Percentiles rank a stretch among this genome's conserved stretches.
phyloP scores from a whole-genome alignment of 2,329 filamentous ascomycete genomes.

The Coleophoma cylindrospora region DNA sequence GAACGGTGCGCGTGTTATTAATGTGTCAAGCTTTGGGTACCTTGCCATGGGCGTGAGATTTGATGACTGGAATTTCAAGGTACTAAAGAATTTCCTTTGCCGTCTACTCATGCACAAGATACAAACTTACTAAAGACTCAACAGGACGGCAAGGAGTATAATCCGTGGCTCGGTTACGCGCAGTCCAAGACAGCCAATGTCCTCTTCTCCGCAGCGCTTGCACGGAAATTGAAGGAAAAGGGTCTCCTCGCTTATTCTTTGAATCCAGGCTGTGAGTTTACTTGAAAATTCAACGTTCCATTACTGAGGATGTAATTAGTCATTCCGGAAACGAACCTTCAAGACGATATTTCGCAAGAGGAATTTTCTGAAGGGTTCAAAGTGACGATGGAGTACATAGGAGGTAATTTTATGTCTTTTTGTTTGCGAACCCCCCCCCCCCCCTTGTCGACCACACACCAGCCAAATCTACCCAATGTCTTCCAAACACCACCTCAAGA shows the following conservation, averaged over 20 bases:
- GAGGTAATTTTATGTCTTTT: background rate
- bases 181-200: conserved; percentile 39
- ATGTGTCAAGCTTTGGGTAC: conserved; percentile 32
- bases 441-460: too few species aligned
- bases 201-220: conserved; percentile 25
- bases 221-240: conserved; percentile 20
- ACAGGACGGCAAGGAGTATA: conserved; percentile 11
- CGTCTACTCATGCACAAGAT: conserved; percentile 7
- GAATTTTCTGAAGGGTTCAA: conserved; percentile 2
- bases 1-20: conserved; percentile 26
- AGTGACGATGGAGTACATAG: background rate
- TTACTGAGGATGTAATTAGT: background rate
- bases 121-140: background rate
- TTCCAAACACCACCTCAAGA: too few species aligned
- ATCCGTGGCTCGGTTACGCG: conserved; percentile 32
- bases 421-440: too few species aligned
- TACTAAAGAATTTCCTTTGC: background rate
- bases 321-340: conserved; percentile 9
- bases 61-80: conserved; percentile 31
- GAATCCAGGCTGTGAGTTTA: conserved; percentile 22
- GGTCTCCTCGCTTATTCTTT: conserved; percentile 24
- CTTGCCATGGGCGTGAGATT: conserved; percentile 29
- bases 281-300: too few species aligned
- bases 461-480: too few species aligned
- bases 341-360: conserved; percentile 7